phyloP scores from a whole-genome alignment of 2,329 filamentous ascomycete genomes.

The Metarhizium brunneum region DNA sequence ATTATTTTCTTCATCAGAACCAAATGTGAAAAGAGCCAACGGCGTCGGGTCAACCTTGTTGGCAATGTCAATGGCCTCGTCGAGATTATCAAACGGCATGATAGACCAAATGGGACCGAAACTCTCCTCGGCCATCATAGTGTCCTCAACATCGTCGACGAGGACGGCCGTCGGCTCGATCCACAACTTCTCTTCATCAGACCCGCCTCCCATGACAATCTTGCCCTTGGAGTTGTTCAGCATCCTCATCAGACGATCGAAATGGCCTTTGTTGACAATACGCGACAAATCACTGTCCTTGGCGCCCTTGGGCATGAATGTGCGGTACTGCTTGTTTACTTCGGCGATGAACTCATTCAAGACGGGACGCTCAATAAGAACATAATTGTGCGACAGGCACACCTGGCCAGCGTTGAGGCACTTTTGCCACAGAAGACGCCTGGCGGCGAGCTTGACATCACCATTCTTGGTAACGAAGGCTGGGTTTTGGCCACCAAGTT shows the following conservation, averaged over 20 bases:
- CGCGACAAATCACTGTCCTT: constrained; percentile 72
- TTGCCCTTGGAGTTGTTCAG: constrained; percentile 75
- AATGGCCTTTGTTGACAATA: constrained; percentile 74
- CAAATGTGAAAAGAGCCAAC: constrained; percentile 77
- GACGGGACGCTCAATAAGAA: constrained; percentile 68
- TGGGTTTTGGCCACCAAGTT: constrained; percentile 87
- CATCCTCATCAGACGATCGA: constrained; percentile 79
- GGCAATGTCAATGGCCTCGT: constrained; percentile 75
- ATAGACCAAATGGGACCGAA: constrained; percentile 92
- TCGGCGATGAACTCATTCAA: constrained; percentile 63
- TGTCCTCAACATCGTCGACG: constrained; percentile 58
- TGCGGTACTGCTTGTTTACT: constrained; percentile 59
- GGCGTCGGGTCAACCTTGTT: constrained; percentile 78
- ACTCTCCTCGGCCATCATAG: constrained; percentile 75
- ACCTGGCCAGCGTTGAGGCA: constrained; percentile 79
- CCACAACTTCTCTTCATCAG: constrained; percentile 71
- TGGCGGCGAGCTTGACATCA: constrained; percentile 70
- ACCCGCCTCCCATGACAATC: constrained; percentile 77
- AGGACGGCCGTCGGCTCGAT: constrained; percentile 92
- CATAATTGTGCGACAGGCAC: constrained; percentile 89
- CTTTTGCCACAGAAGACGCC: constrained; percentile 84
- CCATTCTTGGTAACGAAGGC: constrained; percentile 83
- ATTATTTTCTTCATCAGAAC: constrained; percentile 66
- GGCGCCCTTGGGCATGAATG: constrained; percentile 78
- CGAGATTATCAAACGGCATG: constrained; percentile 66